Evolutionary conservation across 1,284 basidiomycete species (phyloP).

Genomic region (Sparassis latifolia): DNA sequence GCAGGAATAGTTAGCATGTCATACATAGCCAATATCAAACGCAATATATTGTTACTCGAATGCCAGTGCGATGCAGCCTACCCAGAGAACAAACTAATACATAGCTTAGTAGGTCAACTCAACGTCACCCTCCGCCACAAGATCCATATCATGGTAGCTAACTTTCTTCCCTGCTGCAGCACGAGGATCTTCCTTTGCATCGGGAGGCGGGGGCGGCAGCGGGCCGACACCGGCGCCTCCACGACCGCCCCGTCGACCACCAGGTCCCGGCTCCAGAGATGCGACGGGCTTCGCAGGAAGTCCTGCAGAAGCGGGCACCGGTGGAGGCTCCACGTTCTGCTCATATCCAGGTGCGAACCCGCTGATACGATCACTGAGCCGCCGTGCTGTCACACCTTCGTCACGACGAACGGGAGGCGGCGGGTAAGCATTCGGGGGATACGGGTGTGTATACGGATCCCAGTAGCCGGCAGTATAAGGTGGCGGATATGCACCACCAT

Average conservation of each 20-base stretch:
- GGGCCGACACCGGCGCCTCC: conserved; percentile 37
- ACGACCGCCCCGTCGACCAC: conserved; percentile 26
- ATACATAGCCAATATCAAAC: too few species aligned
- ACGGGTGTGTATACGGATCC: conserved; percentile 49
- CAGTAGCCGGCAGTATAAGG: conserved; percentile 27
- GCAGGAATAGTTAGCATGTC: too few species aligned
- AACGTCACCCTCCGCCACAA: conserved; percentile 81
- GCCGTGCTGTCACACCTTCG: conserved; percentile 46
- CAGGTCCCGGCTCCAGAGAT: conserved; percentile 51
- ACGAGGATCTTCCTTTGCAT: conserved; percentile 82
- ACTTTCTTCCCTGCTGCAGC: conserved; percentile 77
- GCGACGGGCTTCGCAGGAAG: conserved; percentile 71
- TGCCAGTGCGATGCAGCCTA: too few species aligned
- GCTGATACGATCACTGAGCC: conserved; percentile 71
- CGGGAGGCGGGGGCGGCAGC: conserved; percentile 71
- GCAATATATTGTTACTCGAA: too few species aligned
- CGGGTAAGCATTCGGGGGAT: conserved; percentile 24
- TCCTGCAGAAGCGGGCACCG: conserved; percentile 57
- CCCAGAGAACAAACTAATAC: conserved; percentile 12
- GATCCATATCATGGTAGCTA: conserved; percentile 84
- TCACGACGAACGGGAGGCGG: conserved; percentile 45
- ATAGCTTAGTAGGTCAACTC: conserved; percentile 63
- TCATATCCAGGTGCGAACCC: conserved; percentile 57
- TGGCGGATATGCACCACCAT: conserved; percentile 30
- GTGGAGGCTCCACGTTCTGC: conserved; percentile 31